A percentile compares a stretch with the other conserved stretches of the same genome.
phyloP scores from a whole-genome alignment of 1,284 basidiomycete genomes.

The Pascua sp. region DNA sequence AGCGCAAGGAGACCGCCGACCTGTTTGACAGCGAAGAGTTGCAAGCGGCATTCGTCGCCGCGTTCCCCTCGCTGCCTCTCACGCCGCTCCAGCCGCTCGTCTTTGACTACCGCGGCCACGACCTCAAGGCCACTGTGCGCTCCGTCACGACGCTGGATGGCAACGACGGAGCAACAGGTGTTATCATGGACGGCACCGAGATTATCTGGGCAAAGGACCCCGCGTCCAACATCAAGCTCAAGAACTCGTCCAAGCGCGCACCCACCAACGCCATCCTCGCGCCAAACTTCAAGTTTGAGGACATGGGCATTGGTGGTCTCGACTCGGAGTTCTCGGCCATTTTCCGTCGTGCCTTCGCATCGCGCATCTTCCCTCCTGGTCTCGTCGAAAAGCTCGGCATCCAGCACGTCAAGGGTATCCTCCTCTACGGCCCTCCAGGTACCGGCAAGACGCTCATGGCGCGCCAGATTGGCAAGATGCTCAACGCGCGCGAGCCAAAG shows the following conservation, averaged over 20 bases:
- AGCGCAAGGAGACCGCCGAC: conserved; percentile 63
- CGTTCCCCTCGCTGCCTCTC: conserved; percentile 63
- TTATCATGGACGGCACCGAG: conserved; percentile 87
- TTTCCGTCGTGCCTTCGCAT: conserved; percentile 97
- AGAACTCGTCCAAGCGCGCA: conserved; percentile 83
- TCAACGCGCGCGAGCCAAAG: conserved; percentile 97
- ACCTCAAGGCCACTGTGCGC: conserved; percentile 70
- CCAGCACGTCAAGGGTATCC: conserved; percentile 96
- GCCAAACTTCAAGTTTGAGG: conserved; percentile 99
- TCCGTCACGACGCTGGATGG: conserved; percentile 57
- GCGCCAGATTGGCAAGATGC: conserved; percentile 98
- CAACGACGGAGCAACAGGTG: conserved; percentile 60
- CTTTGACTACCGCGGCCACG: conserved; percentile 88
- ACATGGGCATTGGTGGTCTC: conserved; percentile 99
- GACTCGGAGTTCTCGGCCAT: conserved; percentile 94
- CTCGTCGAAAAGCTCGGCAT: conserved; percentile 98
- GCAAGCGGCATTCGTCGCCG: conserved; percentile 66
- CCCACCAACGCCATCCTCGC: conserved; percentile 93
- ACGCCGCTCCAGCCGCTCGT: conserved; percentile 67
- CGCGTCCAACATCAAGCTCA: conserved; percentile 79
- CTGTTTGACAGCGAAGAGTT: conserved; percentile 84
- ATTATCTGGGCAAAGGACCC: conserved; percentile 83
- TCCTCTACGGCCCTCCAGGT: conserved; percentile 93
- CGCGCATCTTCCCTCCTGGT: conserved; percentile 93
- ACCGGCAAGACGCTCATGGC: conserved; percentile 99